Conservation (phyloP, 257 asterid genomes). For the Fraxinus cuspidata region DNA sequence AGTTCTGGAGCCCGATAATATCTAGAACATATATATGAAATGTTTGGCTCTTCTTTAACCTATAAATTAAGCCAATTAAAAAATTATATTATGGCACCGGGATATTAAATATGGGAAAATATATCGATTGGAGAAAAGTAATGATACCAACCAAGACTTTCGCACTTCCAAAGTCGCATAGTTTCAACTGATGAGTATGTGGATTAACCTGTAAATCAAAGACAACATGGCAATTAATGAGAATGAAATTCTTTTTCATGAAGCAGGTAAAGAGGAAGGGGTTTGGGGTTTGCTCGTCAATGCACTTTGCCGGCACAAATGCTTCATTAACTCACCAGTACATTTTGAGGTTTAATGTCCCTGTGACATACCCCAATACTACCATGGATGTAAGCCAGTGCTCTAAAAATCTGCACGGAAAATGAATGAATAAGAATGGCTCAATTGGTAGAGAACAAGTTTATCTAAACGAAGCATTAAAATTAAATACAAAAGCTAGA, state of each 20-base stretch:
- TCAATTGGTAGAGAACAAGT: neutral
- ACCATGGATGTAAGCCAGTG: constrained; percentile 74
- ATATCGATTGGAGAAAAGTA: neutral
- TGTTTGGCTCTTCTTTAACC: constrained; percentile 68
- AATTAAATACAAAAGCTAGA: neutral
- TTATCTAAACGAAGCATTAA: neutral
- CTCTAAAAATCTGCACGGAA: constrained; percentile 59
- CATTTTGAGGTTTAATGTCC: constrained; percentile 84
- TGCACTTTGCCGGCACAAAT: neutral
- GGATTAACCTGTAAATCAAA: constrained; percentile 68
- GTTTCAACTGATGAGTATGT: constrained; percentile 84
- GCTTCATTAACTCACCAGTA: constrained; percentile 15
- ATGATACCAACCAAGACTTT: constrained; percentile 63
- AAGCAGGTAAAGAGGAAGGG: neutral
- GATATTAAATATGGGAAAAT: neutral
- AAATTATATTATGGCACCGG: constrained; percentile 1
- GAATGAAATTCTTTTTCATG: neutral
- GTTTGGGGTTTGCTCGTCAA: neutral
- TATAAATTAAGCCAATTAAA: constrained; percentile 20
- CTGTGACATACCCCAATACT: constrained; percentile 89
- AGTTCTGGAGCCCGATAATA: constrained; percentile 66
- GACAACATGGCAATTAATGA: constrained; percentile 3
- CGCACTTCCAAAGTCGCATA: constrained; percentile 96
- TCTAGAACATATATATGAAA: constrained; percentile 60
- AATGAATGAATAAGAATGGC: neutral